phyloP scores from a whole-genome alignment of 805 yeast genomes.

The Alloascoidea hylecoeti region DNA sequence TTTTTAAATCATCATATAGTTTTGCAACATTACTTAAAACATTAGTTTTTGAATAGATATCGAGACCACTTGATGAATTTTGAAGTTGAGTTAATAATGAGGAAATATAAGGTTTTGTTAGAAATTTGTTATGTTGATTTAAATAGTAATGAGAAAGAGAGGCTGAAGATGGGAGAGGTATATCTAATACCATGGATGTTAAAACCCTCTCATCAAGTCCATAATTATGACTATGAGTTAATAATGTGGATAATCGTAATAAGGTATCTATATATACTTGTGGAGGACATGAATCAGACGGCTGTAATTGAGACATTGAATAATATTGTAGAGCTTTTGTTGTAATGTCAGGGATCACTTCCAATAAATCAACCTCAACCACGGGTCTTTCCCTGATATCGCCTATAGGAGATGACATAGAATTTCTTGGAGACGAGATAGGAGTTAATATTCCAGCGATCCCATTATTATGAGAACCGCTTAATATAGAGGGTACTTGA shows the following conservation, averaged over 20 bases:
- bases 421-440: slow-evolving; percentile 1
- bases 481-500: slow-evolving; percentile 16
- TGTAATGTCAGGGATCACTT: slow-evolving; percentile 9
- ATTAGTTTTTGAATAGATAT: background rate
- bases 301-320: slow-evolving; percentile 35
- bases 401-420: background rate
- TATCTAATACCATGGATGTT: no score
- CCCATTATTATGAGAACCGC: background rate
- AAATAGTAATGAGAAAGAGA: no score
- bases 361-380: slow-evolving; percentile 7
- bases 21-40: slow-evolving; percentile 53
- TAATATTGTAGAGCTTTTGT: slow-evolving; percentile 16
- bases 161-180: no score
- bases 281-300: slow-evolving; percentile 73
- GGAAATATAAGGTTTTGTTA: no score
- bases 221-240: slow-evolving; percentile 37
- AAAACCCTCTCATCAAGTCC: no score
- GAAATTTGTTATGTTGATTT: no score
- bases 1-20: slow-evolving; percentile 45
- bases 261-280: slow-evolving; percentile 62
- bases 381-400: slow-evolving; percentile 1
- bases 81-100: no score
- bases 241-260: slow-evolving; percentile 46
- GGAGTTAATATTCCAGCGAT: background rate
- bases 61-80: background rate